Base-by-base conservation (phyloP, 2,329 filamentous ascomycete species). In the Xylariaceae sp. region DNA sequence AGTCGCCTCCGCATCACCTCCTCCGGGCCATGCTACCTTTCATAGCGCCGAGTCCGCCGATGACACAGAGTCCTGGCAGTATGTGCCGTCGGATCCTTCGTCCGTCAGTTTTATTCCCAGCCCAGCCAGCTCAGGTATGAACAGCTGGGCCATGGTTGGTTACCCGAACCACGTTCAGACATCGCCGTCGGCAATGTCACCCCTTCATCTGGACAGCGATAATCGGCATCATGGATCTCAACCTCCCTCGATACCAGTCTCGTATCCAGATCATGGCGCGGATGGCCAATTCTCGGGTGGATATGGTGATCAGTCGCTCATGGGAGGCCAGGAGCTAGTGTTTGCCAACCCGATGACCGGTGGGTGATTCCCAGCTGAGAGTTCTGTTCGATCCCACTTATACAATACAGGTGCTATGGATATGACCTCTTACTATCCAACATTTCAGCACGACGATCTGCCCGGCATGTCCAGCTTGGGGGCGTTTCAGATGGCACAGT, bases 41-140 rank as follows among this genome's bases (percentile, higher is more conserved):
- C 48, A 43, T 16, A 52, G 46, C 33, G 47, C 52, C 34, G 57
- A 60, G 38, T 62, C 59, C 22, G 51, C 53, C 15, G 61, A 63
- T 17, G 61, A 63, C 33, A 52, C 57, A 28, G 61, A 63, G 32
- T 62, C 56, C 9, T 60, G 57, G 60, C 57, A 62, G 38, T 53
- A 59, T 54, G 50, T 61, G 50, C 53, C 58, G 19, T 56, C 54
- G 17, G 58, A 56, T 34, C 55, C 59, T 11, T 50, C 58, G n/a
- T 56, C 59, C 18, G 53, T 55, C 39, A 68, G 64, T 15, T 72
- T 76, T 45, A 59, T 73, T 15, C 66, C 70, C 19, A 76, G 75
- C 47, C 74, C 76, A 4, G 68, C 67, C 9, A 74, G 67, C 50
- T 66, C 68, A 12, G 78, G 74, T 44, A 56, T 78, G 50, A 68